These are phyloP conservation scores for Talaromyces wortmannii DNA, from an alignment of 495 filamentous ascomycete species.

Conservation along the genomic window DNA sequence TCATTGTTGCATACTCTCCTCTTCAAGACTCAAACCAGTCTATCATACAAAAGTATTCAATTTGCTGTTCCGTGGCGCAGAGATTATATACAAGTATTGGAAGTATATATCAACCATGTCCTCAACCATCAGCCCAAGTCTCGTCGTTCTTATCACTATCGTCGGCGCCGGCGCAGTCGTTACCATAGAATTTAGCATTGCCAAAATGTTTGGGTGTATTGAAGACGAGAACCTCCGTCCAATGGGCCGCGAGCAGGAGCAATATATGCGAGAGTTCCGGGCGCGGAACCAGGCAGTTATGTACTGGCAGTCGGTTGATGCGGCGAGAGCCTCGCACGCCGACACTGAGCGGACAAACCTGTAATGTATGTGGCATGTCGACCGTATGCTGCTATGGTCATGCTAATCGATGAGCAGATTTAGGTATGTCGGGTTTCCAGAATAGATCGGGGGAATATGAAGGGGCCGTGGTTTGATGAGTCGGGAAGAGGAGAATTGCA, in stretches of 20 bases:
- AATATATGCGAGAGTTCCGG: constrained; percentile 19
- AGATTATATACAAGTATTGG: no score
- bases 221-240: constrained; percentile 2
- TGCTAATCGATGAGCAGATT: neutral
- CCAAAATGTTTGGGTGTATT: constrained; percentile 11
- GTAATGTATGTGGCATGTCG: neutral
- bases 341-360: neutral
- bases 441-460: no score
- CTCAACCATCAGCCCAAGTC: neutral
- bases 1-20: no score
- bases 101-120: neutral
- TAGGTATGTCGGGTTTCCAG: neutral
- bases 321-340: neutral
- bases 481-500: no score
- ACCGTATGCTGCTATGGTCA: no score
- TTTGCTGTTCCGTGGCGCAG: no score
- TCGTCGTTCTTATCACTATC: constrained; percentile 14
- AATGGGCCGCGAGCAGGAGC: constrained; percentile 11
- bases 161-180: constrained; percentile 15
- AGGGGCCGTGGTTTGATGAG: no score
- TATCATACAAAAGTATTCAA: no score
- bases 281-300: constrained; percentile 2
- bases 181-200: constrained; percentile 14
- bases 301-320: neutral
- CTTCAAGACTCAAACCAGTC: no score